Evolutionary conservation across 768 basidiomycete species (phyloP), one percentile per base, ranked within the genome.

Genomic region (Pulveroboletus sp.): DNA sequence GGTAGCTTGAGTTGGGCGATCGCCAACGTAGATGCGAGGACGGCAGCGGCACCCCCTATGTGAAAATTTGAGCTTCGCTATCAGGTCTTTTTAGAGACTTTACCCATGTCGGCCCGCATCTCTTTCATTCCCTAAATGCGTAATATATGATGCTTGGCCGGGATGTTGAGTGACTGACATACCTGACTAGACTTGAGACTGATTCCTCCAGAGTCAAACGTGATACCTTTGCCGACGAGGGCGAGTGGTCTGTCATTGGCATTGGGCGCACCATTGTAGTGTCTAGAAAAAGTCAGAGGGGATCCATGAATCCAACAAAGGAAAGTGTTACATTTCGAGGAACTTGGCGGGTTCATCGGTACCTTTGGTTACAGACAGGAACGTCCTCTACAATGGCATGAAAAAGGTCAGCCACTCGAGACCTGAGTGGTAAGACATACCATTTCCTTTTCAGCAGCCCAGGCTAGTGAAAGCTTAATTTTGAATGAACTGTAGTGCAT

Each of bases 51-150:
- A 46, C 89, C 89, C 53, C 84, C 83, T 83, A 21, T 21, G 21
- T 21, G 21, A 21, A 21, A 21, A 39, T 11, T 39, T 44, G 28
- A 47, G 47, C 46, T 39, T 28, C n/a, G 2, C 8, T 15, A 4
- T 13, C 26, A 32, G 24, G 9, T 8, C 21, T 33, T 28, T 13
- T n/a, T 2, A 8, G n/a, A 31, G 2, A 39, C 39, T 67, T 50
- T 65, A 77, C 89, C 92, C 91, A 93, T 93, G 60, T 92, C 90
- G 2, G 77, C 90, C 36, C 88, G 80, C 88, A 91, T 90, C 5
- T 80, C 67, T 65, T 90, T 89, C 89, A 91, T 92, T 49, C 72
- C 78, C 85, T 88, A 45, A 3, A 43, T 28, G 24, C n/a, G 47
- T 40, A 14, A 47, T 45, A 13, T 11, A 46, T 51, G 13, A 46